Evolutionary conservation across 805 yeast species (phyloP), one percentile per base, ranked within the genome.

Genomic region (Wickerhamiella hasegawae): DNA sequence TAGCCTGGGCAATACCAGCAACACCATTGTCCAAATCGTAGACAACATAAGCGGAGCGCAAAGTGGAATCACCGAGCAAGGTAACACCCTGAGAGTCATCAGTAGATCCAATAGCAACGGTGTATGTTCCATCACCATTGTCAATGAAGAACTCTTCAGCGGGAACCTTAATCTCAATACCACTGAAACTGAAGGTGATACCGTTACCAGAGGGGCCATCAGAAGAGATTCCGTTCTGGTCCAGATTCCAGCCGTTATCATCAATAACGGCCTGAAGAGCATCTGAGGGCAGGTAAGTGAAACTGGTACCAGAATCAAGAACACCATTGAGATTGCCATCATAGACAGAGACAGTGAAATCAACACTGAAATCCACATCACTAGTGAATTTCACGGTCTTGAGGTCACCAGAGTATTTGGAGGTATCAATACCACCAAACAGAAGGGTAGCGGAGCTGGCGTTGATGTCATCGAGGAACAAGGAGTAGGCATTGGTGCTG

Each of bases 341-440:
- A 2, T 14, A 26, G 9, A 28, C 30, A 14, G 30, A 6, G n/a
- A n/a, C n/a, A n/a, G n/a, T n/a, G 8, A 45, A 40, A 10, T 33
- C 14, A 9, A 41, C 48, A 22, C 20, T 28, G 37, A 44, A 40
- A 20, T 18, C 12, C 11, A 22, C 31, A 11, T 20, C 8, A 21
- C 37, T 31, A 4, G 38, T 31, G 27, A 43, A 31, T 12, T 40
- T 40, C 12, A 44, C 34, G 11, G 34, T 25, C 33, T 36, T 27
- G 18, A 67, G 51, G 18, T 50, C 45, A 19, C 83, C 84, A 0
- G 54, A 35, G 51, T 69, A 75, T 53, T 74, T 74, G 29, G 68
- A 58, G 38, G 66, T 69, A 51, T 77, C 85, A 19, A 78, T 66
- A 31, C 73, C 87, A 35, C 87, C 85, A 54, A 77, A 78, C 30